phyloP scores from a whole-genome alignment of 1,284 basidiomycete species.

The Tilletia indica region DNA sequence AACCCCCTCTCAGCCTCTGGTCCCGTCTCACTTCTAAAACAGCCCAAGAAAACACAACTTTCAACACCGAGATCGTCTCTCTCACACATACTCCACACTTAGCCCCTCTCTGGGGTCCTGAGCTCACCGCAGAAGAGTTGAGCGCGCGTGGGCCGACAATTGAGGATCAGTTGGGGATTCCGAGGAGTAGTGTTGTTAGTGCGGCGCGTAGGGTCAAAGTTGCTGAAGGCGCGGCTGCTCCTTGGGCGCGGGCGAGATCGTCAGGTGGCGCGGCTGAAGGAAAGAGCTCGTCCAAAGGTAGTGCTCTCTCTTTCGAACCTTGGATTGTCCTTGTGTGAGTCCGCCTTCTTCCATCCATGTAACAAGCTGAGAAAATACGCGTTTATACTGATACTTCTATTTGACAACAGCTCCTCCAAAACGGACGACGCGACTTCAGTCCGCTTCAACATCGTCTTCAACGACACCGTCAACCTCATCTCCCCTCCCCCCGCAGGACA shows the following conservation, averaged over 20 bases:
- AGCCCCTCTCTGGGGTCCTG: neutral
- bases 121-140: neutral
- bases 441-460: constrained; percentile 14
- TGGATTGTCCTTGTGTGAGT: constrained; percentile 17
- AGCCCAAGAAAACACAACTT: neutral
- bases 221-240: neutral
- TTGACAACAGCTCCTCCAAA: neutral
- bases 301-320: constrained; percentile 8
- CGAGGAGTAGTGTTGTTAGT: constrained; percentile 15
- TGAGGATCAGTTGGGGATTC: constrained; percentile 6
- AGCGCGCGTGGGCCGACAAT: neutral
- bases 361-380: too few relatives aligned
- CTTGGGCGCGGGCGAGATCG: neutral
- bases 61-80: neutral
- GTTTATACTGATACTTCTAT: neutral
- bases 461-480: constrained; percentile 12
- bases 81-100: neutral
- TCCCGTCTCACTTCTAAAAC: neutral
- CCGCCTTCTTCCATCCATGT: too few relatives aligned
- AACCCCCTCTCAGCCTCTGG: constrained; percentile 2
- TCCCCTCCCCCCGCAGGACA: neutral
- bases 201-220: constrained; percentile 4
- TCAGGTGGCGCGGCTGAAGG: constrained; percentile 6
- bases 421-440: neutral
- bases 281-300: neutral